Conservation (phyloP, 1,284 basidiomycete genomes). For the Porogramme epimiltina region DNA sequence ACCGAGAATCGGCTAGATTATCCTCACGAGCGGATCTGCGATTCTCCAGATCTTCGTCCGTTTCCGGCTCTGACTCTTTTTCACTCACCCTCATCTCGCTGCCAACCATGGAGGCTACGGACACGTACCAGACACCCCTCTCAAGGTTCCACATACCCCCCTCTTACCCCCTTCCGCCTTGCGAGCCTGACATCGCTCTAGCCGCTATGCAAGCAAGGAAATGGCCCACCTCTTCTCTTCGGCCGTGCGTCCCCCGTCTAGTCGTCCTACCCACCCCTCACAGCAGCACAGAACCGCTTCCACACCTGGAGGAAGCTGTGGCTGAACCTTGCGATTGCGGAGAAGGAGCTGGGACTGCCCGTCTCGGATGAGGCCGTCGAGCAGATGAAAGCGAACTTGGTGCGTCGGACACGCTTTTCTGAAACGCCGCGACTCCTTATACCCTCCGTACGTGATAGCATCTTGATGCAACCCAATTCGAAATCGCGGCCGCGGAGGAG, state of each 20-base stretch:
- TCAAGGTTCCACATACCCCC: constrained; percentile 51
- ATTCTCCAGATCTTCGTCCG: not conserved
- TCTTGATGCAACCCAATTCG: constrained; percentile 90
- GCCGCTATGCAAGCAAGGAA: constrained; percentile 99
- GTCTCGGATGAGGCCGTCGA: constrained; percentile 91
- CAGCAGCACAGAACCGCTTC: constrained; percentile 78
- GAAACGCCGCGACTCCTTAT: not conserved
- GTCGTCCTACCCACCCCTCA: not conserved
- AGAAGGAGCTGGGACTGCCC: constrained; percentile 92
- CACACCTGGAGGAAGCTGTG: constrained; percentile 96
- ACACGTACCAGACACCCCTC: constrained; percentile 76
- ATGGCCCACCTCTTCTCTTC: constrained; percentile 97
- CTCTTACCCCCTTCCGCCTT: constrained; percentile 1
- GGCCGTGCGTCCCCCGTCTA: constrained; percentile 49
- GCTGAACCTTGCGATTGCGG: constrained; percentile 95
- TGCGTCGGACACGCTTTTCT: constrained; percentile 39
- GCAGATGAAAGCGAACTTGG: constrained; percentile 93
- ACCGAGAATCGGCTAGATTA: constrained; percentile 11
- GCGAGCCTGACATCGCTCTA: constrained; percentile 35
- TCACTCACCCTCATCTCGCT: not conserved
- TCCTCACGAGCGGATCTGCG: not conserved
- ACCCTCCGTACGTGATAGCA: constrained; percentile 43
- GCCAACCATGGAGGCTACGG: constrained; percentile 58
- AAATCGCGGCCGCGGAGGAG: constrained; percentile 91
- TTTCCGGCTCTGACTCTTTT: not conserved